Conservation (phyloP, 2,329 filamentous ascomycete species). For the Venturia pyrina region DNA sequence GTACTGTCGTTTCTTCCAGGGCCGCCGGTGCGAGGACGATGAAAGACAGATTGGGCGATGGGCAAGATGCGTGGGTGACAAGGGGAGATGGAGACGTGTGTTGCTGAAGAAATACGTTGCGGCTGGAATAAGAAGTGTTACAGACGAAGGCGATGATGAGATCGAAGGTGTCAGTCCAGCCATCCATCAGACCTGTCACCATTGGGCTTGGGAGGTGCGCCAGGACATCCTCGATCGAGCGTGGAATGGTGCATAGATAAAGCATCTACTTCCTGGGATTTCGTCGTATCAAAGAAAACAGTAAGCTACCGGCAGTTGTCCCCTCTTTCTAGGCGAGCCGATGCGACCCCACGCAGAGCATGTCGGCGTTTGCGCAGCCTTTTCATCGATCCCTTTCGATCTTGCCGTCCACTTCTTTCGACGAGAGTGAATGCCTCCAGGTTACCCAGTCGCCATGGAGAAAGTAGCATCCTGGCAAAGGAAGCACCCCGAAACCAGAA, state of each 20-base stretch:
- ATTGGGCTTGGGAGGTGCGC: conserved; percentile 45
- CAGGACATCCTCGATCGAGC: conserved; percentile 41
- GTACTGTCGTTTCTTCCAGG: conserved; percentile 44
- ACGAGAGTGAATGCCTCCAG: background rate
- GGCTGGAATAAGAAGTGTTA: conserved; percentile 39
- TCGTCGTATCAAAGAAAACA: background rate
- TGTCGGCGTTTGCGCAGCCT: background rate
- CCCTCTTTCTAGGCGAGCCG: background rate
- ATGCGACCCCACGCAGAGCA: background rate
- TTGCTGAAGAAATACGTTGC: conserved; percentile 43
- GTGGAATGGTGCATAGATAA: conserved; percentile 24
- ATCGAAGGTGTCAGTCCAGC: conserved; percentile 39
- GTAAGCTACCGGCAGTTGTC: background rate
- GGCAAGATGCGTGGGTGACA: conserved; percentile 43
- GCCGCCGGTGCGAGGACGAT: conserved; percentile 40
- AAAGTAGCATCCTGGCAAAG: background rate
- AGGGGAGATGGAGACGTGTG: conserved; percentile 40
- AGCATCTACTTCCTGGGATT: too few species aligned
- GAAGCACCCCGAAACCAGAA: background rate
- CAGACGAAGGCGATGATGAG: conserved; percentile 33
- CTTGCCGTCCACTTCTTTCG: background rate
- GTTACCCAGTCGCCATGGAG: background rate
- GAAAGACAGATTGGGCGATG: conserved; percentile 42
- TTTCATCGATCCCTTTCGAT: background rate
- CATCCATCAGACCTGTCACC: conserved; percentile 47